Percentiles rank a stretch among this genome's conserved stretches.
Conservation (phyloP, 2,329 filamentous ascomycete genomes). For the Cercospora sp. region DNA sequence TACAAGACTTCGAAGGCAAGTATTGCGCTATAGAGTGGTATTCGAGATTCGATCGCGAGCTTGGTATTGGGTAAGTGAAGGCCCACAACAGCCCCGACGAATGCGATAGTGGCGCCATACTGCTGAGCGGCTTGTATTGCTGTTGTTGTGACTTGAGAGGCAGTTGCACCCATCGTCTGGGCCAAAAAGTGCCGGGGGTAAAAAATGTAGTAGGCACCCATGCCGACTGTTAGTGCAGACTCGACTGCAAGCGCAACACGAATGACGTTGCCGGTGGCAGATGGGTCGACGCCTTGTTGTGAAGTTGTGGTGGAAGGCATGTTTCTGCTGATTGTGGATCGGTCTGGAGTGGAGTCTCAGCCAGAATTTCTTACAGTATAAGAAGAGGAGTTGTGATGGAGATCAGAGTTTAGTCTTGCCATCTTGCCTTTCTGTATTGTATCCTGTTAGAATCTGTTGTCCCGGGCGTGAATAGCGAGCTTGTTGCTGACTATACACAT, state of each 20-base stretch:
- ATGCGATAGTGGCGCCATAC: neutral
- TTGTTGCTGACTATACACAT: neutral
- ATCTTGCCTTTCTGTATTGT: neutral
- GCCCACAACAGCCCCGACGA: neutral
- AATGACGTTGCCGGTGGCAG: neutral
- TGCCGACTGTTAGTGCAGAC: neutral
- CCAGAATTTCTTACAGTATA: neutral
- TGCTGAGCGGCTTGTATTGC: neutral
- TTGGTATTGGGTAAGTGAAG: neutral
- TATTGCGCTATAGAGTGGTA: neutral
- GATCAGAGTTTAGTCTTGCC: neutral
- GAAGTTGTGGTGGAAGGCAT: neutral
- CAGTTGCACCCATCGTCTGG: neutral
- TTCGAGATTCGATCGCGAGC: neutral
- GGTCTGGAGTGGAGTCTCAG: neutral
- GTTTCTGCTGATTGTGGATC: neutral
- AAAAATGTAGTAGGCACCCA: neutral
- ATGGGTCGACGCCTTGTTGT: neutral
- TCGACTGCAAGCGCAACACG: neutral
- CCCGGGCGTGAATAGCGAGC: neutral
- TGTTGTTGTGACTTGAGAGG: neutral
- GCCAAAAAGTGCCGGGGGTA: neutral
- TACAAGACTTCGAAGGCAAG: neutral
- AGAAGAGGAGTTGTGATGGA: neutral
- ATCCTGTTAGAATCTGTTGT: neutral